phyloP scores from a whole-genome alignment of 768 basidiomycete species.

The Leucosporidium creatinivorum region DNA sequence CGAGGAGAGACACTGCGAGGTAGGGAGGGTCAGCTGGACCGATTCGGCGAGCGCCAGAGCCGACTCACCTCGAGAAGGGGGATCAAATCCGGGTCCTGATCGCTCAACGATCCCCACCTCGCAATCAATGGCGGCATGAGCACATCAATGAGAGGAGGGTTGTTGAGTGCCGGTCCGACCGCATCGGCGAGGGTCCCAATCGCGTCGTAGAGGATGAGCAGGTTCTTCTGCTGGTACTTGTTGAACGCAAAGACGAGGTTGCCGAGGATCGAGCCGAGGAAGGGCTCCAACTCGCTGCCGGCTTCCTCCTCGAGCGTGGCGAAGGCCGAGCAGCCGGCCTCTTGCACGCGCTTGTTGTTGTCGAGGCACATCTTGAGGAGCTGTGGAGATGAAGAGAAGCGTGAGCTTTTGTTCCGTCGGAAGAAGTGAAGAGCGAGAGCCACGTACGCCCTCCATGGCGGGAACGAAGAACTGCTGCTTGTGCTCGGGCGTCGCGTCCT shows the following conservation, averaged over 20 bases:
- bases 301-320: conserved; percentile 98
- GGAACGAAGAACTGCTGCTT: conserved; percentile 87
- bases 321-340: conserved; percentile 97
- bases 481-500: conserved; percentile 67
- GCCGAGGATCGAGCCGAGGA: conserved; percentile 85
- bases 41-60: background rate
- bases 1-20: conserved; percentile 81
- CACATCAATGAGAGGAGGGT: conserved; percentile 81
- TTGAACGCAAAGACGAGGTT: conserved; percentile 94
- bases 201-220: conserved; percentile 97
- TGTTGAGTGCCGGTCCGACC: conserved; percentile 78
- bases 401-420: background rate
- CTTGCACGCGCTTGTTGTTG: conserved; percentile 97
- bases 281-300: conserved; percentile 77
- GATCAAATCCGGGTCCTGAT: conserved; percentile 86
- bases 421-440: background rate
- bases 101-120: conserved; percentile 82
- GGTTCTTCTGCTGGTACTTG: conserved; percentile 99
- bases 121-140: conserved; percentile 89
- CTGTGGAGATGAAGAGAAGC: conserved; percentile 45
- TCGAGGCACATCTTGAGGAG: conserved; percentile 95
- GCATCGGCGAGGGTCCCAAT: conserved; percentile 96
- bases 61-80: conserved; percentile 80
- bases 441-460: conserved; percentile 89
- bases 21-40: background rate